These are phyloP conservation scores for Chlamydomonas schloesseri DNA, from an alignment of 139 green algal genomes.

Conservation along the genomic window DNA sequence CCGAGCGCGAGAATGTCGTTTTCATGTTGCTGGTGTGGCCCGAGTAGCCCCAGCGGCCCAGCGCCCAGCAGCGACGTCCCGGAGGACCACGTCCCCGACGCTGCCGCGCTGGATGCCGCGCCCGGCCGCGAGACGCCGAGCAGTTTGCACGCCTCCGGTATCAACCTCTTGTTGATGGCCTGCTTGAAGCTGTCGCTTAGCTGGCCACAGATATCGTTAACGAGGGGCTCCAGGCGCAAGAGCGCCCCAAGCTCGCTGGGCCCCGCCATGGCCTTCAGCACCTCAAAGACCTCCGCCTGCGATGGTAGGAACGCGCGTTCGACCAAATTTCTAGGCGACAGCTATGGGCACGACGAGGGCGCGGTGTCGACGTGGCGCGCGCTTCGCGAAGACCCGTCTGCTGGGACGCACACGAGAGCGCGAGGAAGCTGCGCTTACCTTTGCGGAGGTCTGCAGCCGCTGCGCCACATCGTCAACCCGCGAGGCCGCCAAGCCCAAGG, in stretches of 20 bases:
- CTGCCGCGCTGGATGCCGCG: too few relatives aligned
- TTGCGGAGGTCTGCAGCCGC: slow-evolving; percentile 6
- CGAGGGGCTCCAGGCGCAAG: slow-evolving; percentile 4
- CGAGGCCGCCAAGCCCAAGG: too few relatives aligned
- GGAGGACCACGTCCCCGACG: too few relatives aligned
- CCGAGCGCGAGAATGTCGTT: slow-evolving; percentile 24
- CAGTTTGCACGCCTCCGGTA: slow-evolving; percentile 32
- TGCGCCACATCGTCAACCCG: slow-evolving; percentile 18
- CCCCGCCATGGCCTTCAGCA: background rate
- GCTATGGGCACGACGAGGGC: too few relatives aligned
- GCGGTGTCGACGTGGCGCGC: too few relatives aligned
- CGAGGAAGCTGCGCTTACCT: background rate
- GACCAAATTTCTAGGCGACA: background rate
- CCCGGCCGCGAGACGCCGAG: background rate
- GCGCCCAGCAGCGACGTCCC: background rate
- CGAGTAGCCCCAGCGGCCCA: too few relatives aligned
- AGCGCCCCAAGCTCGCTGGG: background rate
- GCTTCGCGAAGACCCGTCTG: too few relatives aligned
- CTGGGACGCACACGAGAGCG: background rate
- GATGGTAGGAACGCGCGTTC: background rate
- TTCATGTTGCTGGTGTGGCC: background rate
- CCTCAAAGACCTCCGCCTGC: slow-evolving; percentile 19
- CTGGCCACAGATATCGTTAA: slow-evolving; percentile 24
- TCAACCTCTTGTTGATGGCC: background rate
- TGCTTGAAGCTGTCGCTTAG: slow-evolving; percentile 25